These are phyloP conservation scores for Tillandsia leiboldiana DNA, from an alignment of 176 grass and related monocot genomes.

Conservation along the genomic window DNA sequence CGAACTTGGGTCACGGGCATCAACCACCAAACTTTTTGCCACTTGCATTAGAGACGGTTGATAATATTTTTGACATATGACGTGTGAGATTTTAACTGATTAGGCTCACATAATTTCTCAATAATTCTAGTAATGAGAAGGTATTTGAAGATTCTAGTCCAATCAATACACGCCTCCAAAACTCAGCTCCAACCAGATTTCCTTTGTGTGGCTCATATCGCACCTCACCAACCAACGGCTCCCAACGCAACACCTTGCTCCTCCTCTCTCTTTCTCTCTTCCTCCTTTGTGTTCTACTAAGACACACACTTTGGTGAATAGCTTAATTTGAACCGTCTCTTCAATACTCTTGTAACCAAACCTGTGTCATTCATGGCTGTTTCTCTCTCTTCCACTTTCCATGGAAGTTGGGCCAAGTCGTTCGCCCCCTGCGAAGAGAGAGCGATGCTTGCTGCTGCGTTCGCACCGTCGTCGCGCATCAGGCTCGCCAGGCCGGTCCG, in stretches of 20 bases:
- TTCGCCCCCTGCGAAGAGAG: slow-evolving; percentile 29
- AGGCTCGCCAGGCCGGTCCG: slow-evolving; percentile 26
- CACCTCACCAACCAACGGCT: slow-evolving; percentile 22
- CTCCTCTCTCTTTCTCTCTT: background rate
- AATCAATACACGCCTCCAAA: slow-evolving; percentile 8
- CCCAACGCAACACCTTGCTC: slow-evolving; percentile 12
- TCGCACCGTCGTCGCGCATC: slow-evolving; percentile 22
- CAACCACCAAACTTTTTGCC: no score
- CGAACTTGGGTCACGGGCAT: no score
- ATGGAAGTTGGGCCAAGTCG: slow-evolving; percentile 38
- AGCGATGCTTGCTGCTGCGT: background rate
- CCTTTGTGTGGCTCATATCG: slow-evolving; percentile 20
- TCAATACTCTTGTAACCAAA: slow-evolving; percentile 4
- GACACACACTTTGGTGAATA: background rate
- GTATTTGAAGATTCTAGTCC: slow-evolving; percentile 7
- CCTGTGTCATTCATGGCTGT: slow-evolving; percentile 9
- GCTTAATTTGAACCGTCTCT: background rate
- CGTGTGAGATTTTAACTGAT: no score
- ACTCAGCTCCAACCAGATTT: slow-evolving; percentile 26
- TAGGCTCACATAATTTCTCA: no score
- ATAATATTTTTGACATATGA: no score
- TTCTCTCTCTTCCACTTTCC: slow-evolving; percentile 11
- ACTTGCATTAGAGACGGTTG: no score
- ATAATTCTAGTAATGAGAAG: background rate
- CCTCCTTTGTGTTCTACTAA: background rate